phyloP scores from a whole-genome alignment of 805 yeast species.

The Zygotorulaspora danielsina region DNA sequence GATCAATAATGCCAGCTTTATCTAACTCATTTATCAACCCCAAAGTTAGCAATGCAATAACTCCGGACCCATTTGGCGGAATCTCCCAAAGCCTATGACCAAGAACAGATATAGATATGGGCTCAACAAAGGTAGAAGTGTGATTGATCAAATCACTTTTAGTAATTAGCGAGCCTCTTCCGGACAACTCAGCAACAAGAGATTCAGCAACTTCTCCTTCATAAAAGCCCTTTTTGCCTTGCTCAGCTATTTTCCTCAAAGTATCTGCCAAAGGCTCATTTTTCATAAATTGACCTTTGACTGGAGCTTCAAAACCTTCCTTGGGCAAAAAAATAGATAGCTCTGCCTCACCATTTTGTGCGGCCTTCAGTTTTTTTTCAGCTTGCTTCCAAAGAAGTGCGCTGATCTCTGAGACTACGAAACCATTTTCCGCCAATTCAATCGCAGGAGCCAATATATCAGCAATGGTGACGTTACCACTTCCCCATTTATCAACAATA shows the following conservation, averaged over 20 bases:
- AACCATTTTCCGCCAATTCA: conserved; percentile 65
- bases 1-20: conserved; percentile 41
- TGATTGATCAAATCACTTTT: conserved; percentile 55
- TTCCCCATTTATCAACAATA: conserved; percentile 65
- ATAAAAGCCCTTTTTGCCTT: conserved; percentile 66
- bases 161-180: conserved; percentile 53
- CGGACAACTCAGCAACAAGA: conserved; percentile 50
- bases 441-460: conserved; percentile 63
- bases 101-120: conserved; percentile 50
- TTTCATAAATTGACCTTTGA: conserved; percentile 52
- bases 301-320: conserved; percentile 44
- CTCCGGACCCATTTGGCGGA: conserved; percentile 82
- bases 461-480: conserved; percentile 55
- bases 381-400: conserved; percentile 48
- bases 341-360: conserved; percentile 3
- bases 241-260: conserved; percentile 45
- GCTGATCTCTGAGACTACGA: conserved; percentile 58
- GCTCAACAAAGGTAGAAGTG: conserved; percentile 59
- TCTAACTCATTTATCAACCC: conserved; percentile 61
- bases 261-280: conserved; percentile 54
- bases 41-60: conserved; percentile 66
- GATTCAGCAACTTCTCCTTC: conserved; percentile 65
- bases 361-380: conserved; percentile 25
- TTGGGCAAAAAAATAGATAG: conserved; percentile 38
- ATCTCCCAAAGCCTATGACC: conserved; percentile 68